phyloP scores from a whole-genome alignment of 345 rosid genomes.

The Syzygium aqueum region DNA sequence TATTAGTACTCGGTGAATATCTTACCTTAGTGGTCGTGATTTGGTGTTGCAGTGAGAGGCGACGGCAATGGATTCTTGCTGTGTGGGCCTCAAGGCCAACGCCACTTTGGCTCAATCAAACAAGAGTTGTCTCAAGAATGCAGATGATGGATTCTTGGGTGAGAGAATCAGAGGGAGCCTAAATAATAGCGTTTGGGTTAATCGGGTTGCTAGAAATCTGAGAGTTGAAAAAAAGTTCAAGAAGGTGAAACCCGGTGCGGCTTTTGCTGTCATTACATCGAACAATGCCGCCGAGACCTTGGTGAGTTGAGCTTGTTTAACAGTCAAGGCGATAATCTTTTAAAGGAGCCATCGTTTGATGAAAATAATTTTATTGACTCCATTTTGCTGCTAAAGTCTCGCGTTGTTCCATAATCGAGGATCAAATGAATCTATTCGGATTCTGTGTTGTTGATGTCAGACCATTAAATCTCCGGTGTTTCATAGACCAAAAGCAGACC shows the following conservation, averaged over 20 bases:
- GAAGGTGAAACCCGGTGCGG: constrained; percentile 40
- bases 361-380: neutral
- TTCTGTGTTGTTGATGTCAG: constrained; percentile 15
- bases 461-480: constrained; percentile 33
- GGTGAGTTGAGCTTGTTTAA: constrained; percentile 24
- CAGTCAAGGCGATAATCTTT: neutral
- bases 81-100: constrained; percentile 31
- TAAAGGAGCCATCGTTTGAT: neutral
- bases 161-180: constrained; percentile 44
- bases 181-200: constrained; percentile 12
- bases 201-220: constrained; percentile 22
- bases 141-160: constrained; percentile 45
- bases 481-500: constrained; percentile 56
- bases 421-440: neutral
- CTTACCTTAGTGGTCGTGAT: neutral
- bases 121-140: constrained; percentile 16
- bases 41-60: neutral
- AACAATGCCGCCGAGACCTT: constrained; percentile 39
- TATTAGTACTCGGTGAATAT: neutral
- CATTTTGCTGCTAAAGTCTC: neutral
- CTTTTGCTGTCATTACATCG: constrained; percentile 62
- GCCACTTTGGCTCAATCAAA: constrained; percentile 21
- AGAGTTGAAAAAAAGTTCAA: constrained; percentile 21
- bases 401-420: neutral
- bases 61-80: constrained; percentile 56